A percentile compares a stretch with the other conserved stretches of the same genome.
These are phyloP conservation scores for Podosphaera xanthii DNA, from an alignment of 2,329 filamentous ascomycete genomes.

Conservation along the genomic window DNA sequence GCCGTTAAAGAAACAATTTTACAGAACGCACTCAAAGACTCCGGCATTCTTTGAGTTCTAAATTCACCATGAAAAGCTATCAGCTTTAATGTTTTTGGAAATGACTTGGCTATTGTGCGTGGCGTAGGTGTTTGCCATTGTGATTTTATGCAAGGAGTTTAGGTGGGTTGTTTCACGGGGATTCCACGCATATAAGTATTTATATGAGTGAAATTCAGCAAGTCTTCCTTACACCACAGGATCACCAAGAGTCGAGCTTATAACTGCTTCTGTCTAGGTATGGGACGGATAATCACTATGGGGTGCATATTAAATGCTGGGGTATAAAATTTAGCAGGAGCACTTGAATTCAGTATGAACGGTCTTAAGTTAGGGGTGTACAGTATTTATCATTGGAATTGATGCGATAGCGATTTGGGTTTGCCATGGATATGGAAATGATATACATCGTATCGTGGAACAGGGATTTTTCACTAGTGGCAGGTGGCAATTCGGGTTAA, in stretches of 20 bases:
- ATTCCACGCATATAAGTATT: neutral
- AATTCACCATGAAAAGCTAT: constrained; percentile 8
- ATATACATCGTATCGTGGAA: too few relatives aligned
- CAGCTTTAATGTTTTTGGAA: constrained; percentile 5
- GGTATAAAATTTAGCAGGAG: neutral
- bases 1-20: constrained; percentile 97
- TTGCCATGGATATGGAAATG: too few relatives aligned
- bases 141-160: constrained; percentile 2
- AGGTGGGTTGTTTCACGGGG: constrained; percentile 12
- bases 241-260: too few relatives aligned
- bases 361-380: neutral
- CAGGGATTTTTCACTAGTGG: too few relatives aligned
- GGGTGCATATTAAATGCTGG: too few relatives aligned
- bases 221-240: neutral
- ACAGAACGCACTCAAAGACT: constrained; percentile 95
- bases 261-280: too few relatives aligned
- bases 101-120: constrained; percentile 8
- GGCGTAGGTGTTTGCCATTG: constrained; percentile 10
- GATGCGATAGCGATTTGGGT: too few relatives aligned
- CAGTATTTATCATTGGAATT: neutral
- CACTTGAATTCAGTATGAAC: neutral
- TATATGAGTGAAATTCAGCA: neutral
- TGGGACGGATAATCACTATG: too few relatives aligned
- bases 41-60: constrained; percentile 57
- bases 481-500: too few relatives aligned